phyloP scores from a whole-genome alignment of 352 stramenopile genomes.

The Phytophthora pistaciae region DNA sequence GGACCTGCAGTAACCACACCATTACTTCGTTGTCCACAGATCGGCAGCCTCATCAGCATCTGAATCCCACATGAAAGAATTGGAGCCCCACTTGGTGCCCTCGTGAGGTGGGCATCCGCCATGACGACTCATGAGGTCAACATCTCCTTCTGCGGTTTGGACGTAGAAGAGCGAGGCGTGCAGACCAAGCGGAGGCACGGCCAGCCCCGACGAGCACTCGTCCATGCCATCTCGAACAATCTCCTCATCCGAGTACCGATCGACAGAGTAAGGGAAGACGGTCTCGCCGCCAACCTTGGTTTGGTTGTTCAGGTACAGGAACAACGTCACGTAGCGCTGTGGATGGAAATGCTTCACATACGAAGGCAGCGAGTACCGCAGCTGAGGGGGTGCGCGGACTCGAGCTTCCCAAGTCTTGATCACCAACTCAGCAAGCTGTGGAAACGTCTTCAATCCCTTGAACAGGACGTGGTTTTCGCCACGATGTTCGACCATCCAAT shows the following conservation, averaged over 20 bases:
- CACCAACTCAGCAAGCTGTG: constrained; percentile 60
- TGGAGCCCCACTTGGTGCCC: constrained; percentile 83
- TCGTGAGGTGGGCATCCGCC: constrained; percentile 85
- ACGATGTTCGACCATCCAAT: constrained; percentile 72
- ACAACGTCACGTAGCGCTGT: constrained; percentile 96
- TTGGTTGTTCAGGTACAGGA: constrained; percentile 97
- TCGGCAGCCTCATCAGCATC: constrained; percentile 80
- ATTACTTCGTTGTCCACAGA: constrained; percentile 80
- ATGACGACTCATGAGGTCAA: constrained; percentile 79
- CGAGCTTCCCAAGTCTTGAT: constrained; percentile 78
- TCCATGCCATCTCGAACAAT: constrained; percentile 76
- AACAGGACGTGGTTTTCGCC: constrained; percentile 69
- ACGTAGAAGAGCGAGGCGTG: constrained; percentile 82
- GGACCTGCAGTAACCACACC: no score
- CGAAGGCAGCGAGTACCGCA: constrained; percentile 64
- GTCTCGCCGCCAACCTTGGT: constrained; percentile 94
- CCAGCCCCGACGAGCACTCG: constrained; percentile 74
- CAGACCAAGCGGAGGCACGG: constrained; percentile 66
- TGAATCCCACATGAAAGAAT: constrained; percentile 90
- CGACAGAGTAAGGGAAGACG: constrained; percentile 91
- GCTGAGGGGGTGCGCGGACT: constrained; percentile 37
- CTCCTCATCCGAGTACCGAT: constrained; percentile 63
- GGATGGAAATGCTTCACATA: constrained; percentile 84
- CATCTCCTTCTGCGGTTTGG: constrained; percentile 69
- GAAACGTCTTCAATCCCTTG: constrained; percentile 66